A percentile compares a stretch with the other conserved stretches of the same genome.
Conservation (phyloP, 2,329 filamentous ascomycete species). For the Botrytis elliptica region DNA sequence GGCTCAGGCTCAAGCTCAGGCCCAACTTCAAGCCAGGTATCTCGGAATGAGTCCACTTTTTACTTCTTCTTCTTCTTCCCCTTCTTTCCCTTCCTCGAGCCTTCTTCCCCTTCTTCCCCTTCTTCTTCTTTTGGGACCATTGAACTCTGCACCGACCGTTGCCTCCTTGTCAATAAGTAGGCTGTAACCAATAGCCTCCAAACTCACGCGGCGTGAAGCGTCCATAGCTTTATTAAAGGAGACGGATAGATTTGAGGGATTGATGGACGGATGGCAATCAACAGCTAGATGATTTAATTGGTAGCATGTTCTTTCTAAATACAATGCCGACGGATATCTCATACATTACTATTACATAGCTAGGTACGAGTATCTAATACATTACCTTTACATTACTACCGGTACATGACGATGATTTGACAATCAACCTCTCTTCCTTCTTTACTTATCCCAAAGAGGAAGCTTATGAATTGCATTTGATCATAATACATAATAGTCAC, state of each 20-base stretch:
- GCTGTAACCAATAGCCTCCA: neutral
- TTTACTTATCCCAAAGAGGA: neutral
- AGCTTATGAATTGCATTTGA: neutral
- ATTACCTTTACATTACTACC: neutral
- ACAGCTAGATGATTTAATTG: neutral
- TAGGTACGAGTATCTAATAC: neutral
- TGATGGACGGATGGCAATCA: neutral
- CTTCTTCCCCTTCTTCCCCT: too few species aligned
- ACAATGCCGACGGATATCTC: neutral
- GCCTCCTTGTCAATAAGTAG: neutral
- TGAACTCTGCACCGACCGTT: conserved; percentile 3
- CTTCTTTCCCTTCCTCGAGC: neutral
- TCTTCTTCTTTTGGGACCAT: neutral
- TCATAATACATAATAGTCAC: neutral
- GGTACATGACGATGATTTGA: neutral
- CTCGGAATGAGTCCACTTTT: conserved; percentile 5
- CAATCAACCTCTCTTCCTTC: neutral
- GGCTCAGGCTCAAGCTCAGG: neutral
- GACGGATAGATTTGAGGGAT: neutral
- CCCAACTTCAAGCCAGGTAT: neutral
- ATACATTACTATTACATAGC: neutral
- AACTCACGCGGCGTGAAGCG: conserved; percentile 9
- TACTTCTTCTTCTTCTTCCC: neutral
- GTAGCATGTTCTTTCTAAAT: neutral
- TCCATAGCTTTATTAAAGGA: neutral